phyloP scores from a whole-genome alignment of 2,329 filamentous ascomycete genomes.

The Trichoderma koningii region DNA sequence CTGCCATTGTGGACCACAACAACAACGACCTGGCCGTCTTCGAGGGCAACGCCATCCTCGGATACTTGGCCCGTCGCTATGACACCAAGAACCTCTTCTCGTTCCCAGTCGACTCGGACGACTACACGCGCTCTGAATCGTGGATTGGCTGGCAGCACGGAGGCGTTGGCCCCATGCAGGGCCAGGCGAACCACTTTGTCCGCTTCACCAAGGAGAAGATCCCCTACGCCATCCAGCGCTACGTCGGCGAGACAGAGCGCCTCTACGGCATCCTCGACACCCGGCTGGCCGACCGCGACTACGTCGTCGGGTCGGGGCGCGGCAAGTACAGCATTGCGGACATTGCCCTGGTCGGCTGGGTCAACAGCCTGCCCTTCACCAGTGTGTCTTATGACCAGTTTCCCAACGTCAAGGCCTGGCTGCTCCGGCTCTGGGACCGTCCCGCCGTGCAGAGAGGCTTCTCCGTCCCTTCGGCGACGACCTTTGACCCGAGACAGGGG shows the following conservation, averaged over 20 bases:
- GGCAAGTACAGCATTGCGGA: slow-evolving; percentile 69
- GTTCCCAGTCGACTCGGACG: slow-evolving; percentile 43
- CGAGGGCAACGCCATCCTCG: slow-evolving; percentile 72
- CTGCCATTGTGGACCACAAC: slow-evolving; percentile 67
- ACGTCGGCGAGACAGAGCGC: slow-evolving; percentile 73
- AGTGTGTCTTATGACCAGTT: slow-evolving; percentile 60
- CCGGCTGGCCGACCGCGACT: slow-evolving; percentile 58
- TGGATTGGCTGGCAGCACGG: slow-evolving; percentile 74
- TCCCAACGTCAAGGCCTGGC: slow-evolving; percentile 72
- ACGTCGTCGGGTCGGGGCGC: slow-evolving; percentile 53
- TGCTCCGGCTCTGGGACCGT: slow-evolving; percentile 66
- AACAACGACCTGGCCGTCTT: slow-evolving; percentile 65
- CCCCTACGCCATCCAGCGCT: slow-evolving; percentile 70
- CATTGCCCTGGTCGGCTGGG: slow-evolving; percentile 73
- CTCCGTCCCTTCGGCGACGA: slow-evolving; percentile 65
- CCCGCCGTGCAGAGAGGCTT: slow-evolving; percentile 72
- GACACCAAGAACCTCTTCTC: slow-evolving; percentile 56
- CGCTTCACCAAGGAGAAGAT: slow-evolving; percentile 69
- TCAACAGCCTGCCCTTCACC: slow-evolving; percentile 48
- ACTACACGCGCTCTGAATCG: slow-evolving; percentile 40
- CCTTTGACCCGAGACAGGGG: slow-evolving; percentile 26
- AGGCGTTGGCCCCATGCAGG: slow-evolving; percentile 72
- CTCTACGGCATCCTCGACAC: slow-evolving; percentile 72
- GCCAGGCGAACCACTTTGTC: slow-evolving; percentile 74
- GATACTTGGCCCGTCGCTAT: slow-evolving; percentile 73